Evolutionary conservation across 148 eudicot genomes (phyloP).

Genomic region (Rhododendron ferrugineum): DNA sequence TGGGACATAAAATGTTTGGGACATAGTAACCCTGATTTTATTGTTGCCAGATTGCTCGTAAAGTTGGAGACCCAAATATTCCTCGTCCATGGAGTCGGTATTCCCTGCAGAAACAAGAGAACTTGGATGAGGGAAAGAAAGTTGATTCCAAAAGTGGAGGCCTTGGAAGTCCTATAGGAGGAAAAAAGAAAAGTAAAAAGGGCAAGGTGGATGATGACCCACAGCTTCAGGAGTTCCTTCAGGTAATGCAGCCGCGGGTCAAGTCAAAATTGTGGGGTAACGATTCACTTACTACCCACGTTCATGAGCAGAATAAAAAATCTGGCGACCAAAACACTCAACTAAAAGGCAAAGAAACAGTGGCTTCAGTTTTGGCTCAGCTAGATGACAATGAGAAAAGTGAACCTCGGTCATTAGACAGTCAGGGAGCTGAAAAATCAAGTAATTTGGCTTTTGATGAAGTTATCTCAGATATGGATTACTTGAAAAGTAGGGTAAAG

Average conservation of each 20-base stretch:
- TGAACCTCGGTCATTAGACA: slow-evolving; percentile 16
- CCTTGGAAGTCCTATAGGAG: slow-evolving; percentile 11
- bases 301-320: slow-evolving; percentile 26
- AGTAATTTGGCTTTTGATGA: slow-evolving; percentile 28
- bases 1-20: neutral
- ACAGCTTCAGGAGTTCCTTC: slow-evolving; percentile 62
- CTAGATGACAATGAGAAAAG: slow-evolving; percentile 24
- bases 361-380: slow-evolving; percentile 8
- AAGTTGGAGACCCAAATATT: slow-evolving; percentile 71
- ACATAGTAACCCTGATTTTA: neutral
- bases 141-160: slow-evolving; percentile 13
- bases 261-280: slow-evolving; percentile 86
- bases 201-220: slow-evolving; percentile 42
- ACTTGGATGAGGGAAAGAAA: slow-evolving; percentile 30
- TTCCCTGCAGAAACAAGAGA: slow-evolving; percentile 54
- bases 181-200: slow-evolving; percentile 18
- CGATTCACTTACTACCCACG: slow-evolving; percentile 46
- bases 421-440: slow-evolving; percentile 23
- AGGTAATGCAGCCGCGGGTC: slow-evolving; percentile 72
- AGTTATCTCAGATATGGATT: slow-evolving; percentile 65
- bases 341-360: slow-evolving; percentile 21
- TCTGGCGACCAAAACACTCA: slow-evolving; percentile 11
- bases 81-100: slow-evolving; percentile 92
- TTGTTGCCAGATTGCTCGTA: slow-evolving; percentile 58
- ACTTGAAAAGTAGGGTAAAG: slow-evolving; percentile 77